These are phyloP conservation scores for Phytophthora rubi DNA, from an alignment of 352 stramenopile genomes.

Conservation along the genomic window DNA sequence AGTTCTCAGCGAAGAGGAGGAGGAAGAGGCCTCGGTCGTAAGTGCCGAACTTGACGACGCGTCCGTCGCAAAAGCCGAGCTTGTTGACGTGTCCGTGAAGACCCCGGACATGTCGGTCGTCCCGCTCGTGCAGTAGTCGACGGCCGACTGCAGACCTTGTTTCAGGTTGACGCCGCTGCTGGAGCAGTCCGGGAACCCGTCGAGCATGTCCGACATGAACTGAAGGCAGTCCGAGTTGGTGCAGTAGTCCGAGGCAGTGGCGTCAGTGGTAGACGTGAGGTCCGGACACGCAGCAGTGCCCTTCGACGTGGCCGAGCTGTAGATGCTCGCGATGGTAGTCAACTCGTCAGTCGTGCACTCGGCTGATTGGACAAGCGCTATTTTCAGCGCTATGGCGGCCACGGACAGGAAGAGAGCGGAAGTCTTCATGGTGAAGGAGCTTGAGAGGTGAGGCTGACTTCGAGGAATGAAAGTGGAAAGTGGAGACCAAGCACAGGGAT, in stretches of 20 bases:
- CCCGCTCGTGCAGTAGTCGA: conserved; percentile 28
- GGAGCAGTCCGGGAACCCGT: conserved; percentile 34
- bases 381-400: neutral
- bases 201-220: conserved; percentile 21
- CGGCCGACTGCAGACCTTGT: conserved; percentile 11
- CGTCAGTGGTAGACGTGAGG: conserved; percentile 10
- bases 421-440: conserved; percentile 23
- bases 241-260: conserved; percentile 21
- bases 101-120: conserved; percentile 20
- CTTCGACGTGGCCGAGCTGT: conserved; percentile 17
- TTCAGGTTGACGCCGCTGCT: conserved; percentile 32
- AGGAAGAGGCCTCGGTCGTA: neutral
- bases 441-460: conserved; percentile 6
- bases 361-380: neutral
- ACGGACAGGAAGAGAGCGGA: neutral
- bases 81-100: conserved; percentile 10
- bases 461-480: conserved; percentile 8
- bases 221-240: conserved; percentile 23
- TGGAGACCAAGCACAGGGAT: neutral
- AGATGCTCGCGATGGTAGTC: conserved; percentile 20
- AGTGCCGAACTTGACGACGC: conserved; percentile 10
- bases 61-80: neutral
- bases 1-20: neutral
- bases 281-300: conserved; percentile 19
- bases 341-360: conserved; percentile 36